phyloP scores from a whole-genome alignment of 164 flowering plant species.

The Vitis riparia region DNA sequence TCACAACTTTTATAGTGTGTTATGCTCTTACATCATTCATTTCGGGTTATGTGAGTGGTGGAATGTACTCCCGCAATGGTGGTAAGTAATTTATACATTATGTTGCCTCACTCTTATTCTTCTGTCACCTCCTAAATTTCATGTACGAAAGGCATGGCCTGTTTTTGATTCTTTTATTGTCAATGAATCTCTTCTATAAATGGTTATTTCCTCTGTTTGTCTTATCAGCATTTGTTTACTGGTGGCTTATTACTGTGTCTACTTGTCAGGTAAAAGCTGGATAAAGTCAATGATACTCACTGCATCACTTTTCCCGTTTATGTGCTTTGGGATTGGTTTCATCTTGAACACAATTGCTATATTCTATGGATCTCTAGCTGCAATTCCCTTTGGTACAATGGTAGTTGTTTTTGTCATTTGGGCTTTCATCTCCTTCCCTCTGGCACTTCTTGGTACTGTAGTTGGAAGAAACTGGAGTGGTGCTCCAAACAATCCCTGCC shows the following conservation, averaged over 20 bases:
- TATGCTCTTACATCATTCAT: conserved; percentile 96
- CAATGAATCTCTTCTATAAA: too few relatives aligned
- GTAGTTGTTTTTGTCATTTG: conserved; percentile 94
- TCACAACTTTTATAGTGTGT: conserved; percentile 92
- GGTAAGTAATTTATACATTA: conserved; percentile 48
- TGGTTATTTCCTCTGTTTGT: not conserved
- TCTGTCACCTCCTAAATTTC: too few relatives aligned
- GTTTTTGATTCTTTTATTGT: too few relatives aligned
- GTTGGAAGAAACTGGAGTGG: conserved; percentile 99
- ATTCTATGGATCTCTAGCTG: conserved; percentile 97
- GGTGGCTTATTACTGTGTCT: conserved; percentile 3
- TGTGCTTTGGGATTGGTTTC: conserved; percentile 62
- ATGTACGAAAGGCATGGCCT: too few relatives aligned
- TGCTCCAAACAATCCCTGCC: conserved; percentile 98
- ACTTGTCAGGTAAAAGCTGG: conserved; percentile 85
- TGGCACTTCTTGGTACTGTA: conserved; percentile 97
- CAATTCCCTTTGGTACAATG: conserved; percentile 98
- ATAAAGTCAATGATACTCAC: conserved; percentile 95
- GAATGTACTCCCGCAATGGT: conserved; percentile 95
- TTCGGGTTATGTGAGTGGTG: conserved; percentile 97
- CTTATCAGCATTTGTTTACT: too few relatives aligned
- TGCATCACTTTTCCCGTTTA: conserved; percentile 36
- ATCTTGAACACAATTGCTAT: conserved; percentile 90
- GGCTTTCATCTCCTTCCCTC: conserved; percentile 96
- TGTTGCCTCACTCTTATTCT: not conserved